phyloP scores from a whole-genome alignment of 139 green algal genomes.

The Chlamydomonas schloesseri region DNA sequence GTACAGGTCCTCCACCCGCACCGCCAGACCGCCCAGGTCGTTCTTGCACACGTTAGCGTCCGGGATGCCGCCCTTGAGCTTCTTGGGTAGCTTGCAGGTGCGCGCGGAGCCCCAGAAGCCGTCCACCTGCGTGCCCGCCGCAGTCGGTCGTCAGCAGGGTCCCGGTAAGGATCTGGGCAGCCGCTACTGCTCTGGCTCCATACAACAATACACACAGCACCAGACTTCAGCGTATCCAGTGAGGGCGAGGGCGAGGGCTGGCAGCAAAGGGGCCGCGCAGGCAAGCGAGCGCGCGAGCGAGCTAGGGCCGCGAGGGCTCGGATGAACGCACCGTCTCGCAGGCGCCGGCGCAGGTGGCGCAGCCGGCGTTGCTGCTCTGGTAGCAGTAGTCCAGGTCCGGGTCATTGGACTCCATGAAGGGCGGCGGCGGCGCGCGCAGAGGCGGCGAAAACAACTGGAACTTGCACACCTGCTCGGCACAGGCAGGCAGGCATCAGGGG shows the following conservation, averaged over 20 bases:
- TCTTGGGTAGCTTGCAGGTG: constrained; percentile 15
- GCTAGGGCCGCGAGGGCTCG: no score
- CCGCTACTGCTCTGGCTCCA: no score
- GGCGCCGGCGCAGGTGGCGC: constrained; percentile 6
- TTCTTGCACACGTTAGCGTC: neutral
- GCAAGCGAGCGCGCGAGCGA: no score
- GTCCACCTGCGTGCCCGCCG: neutral
- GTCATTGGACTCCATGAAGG: neutral
- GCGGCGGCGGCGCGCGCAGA: neutral
- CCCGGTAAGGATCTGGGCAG: no score
- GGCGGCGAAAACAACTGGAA: constrained; percentile 2
- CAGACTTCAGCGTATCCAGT: no score
- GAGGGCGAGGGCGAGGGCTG: no score
- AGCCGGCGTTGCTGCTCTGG: neutral
- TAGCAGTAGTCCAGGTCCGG: neutral
- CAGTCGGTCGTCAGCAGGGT: neutral
- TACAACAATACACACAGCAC: no score
- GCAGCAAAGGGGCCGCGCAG: no score
- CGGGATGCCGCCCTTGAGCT: neutral
- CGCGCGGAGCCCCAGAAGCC: neutral
- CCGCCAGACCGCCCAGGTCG: neutral
- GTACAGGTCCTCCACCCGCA: neutral
- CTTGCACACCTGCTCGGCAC: constrained; percentile 16
- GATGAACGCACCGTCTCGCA: constrained; percentile 21
- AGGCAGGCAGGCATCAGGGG: no score